phyloP scores from a whole-genome alignment of 805 yeast species.

The Yarrowia sp. region DNA sequence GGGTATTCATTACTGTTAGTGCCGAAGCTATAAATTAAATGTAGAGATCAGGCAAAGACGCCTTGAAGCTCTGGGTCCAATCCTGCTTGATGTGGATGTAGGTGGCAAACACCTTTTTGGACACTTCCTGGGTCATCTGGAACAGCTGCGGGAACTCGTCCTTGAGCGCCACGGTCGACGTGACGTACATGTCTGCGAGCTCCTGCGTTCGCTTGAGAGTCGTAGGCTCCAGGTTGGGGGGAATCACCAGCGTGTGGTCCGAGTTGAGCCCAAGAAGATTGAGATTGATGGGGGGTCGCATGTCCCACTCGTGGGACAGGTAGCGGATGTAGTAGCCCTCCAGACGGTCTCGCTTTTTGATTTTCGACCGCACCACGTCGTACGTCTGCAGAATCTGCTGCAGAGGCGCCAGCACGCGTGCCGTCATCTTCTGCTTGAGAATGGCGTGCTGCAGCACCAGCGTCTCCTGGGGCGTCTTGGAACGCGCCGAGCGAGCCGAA shows the following conservation, averaged over 20 bases:
- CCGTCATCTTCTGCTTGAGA: constrained; percentile 9
- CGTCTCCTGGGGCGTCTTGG: background rate
- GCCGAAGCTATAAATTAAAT: constrained; percentile 22
- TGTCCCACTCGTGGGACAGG: constrained; percentile 21
- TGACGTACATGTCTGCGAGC: constrained; percentile 16
- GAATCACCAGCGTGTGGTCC: background rate
- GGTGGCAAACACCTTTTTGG: constrained; percentile 10
- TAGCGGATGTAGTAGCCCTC: constrained; percentile 25
- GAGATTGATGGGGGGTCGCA: constrained; percentile 23
- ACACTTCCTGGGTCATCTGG: constrained; percentile 13
- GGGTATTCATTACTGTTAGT: background rate
- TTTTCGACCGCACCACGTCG: constrained; percentile 5
- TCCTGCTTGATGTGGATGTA: constrained; percentile 21
- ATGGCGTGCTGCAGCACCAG: background rate
- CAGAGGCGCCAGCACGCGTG: constrained; percentile 14
- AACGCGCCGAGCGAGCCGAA: background rate
- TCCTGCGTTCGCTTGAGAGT: constrained; percentile 19
- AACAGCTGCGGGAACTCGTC: constrained; percentile 19
- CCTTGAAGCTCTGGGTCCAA: constrained; percentile 15
- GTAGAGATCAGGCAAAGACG: background rate
- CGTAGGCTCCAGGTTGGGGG: constrained; percentile 23
- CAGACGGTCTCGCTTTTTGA: constrained; percentile 19
- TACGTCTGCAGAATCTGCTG: constrained; percentile 17
- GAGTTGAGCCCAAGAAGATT: constrained; percentile 9
- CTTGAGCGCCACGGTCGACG: constrained; percentile 3